A percentile compares a stretch with the other conserved stretches of the same genome.
These are phyloP conservation scores for Kwoniella bestiolae DNA, from an alignment of 768 basidiomycete species.

Conservation along the genomic window DNA sequence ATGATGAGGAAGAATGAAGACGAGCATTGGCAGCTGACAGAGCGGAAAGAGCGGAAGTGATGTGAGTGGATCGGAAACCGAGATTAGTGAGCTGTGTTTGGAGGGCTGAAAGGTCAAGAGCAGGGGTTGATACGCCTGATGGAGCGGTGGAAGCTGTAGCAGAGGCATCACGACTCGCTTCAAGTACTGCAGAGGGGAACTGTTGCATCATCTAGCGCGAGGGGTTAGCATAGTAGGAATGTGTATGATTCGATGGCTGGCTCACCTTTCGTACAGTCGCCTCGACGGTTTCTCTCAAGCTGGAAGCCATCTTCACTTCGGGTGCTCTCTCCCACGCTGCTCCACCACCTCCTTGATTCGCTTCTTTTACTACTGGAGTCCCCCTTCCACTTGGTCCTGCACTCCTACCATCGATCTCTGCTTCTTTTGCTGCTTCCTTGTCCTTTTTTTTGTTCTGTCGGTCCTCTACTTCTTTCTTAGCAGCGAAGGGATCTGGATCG, in stretches of 20 bases:
- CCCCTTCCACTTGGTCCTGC: slow-evolving; percentile 18
- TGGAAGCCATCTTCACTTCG: slow-evolving; percentile 82
- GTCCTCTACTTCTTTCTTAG: slow-evolving; percentile 69
- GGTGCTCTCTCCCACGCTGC: slow-evolving; percentile 57
- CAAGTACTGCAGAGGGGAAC: slow-evolving; percentile 56
- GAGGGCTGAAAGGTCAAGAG: slow-evolving; percentile 61
- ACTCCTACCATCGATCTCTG: slow-evolving; percentile 58
- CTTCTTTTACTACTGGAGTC: slow-evolving; percentile 16
- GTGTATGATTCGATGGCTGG: not conserved
- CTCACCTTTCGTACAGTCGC: slow-evolving; percentile 74
- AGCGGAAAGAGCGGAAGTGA: slow-evolving; percentile 65
- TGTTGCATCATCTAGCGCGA: slow-evolving; percentile 54
- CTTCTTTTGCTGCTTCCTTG: slow-evolving; percentile 39
- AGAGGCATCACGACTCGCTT: slow-evolving; percentile 51
- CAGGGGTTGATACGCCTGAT: slow-evolving; percentile 37
- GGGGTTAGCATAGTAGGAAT: not conserved
- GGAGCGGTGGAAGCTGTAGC: slow-evolving; percentile 31
- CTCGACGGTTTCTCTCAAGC: slow-evolving; percentile 79
- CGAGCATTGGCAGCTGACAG: slow-evolving; percentile 43
- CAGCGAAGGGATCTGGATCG: slow-evolving; percentile 80
- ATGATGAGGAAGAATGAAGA: slow-evolving; percentile 61
- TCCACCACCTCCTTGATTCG: slow-evolving; percentile 31
- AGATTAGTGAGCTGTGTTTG: slow-evolving; percentile 66
- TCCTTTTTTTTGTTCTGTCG: slow-evolving; percentile 67
- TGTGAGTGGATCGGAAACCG: slow-evolving; percentile 66